phyloP scores from a whole-genome alignment of 441 rosid genomes.

The Gossypium aridum region DNA sequence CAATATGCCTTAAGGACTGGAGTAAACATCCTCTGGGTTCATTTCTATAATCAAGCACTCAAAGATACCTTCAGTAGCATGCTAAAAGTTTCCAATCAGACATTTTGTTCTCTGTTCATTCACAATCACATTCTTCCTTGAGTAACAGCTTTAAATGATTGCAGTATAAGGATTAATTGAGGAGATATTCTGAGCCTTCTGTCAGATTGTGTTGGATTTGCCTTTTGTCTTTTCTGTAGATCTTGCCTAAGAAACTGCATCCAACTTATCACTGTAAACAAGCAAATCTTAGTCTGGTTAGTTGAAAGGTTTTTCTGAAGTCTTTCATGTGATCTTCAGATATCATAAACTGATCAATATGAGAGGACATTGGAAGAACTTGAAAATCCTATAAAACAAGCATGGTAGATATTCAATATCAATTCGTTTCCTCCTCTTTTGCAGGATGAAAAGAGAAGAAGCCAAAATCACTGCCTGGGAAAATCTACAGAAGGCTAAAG shows the following conservation, averaged over 20 bases:
- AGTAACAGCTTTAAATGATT: background rate
- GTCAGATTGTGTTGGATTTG: background rate
- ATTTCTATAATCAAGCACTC: background rate
- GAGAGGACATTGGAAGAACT: background rate
- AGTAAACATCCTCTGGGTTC: background rate
- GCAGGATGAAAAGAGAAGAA: conserved; percentile 75
- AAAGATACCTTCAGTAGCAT: background rate
- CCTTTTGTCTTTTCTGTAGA: background rate
- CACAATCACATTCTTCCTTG: background rate
- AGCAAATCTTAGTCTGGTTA: background rate
- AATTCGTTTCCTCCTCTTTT: conserved; percentile 8
- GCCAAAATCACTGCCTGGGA: conserved; percentile 91
- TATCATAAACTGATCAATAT: background rate
- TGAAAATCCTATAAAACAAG: background rate
- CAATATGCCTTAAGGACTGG: background rate
- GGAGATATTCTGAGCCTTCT: background rate
- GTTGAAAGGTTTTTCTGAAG: background rate
- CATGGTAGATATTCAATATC: background rate
- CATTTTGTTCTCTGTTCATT: background rate
- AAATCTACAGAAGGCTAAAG: conserved; percentile 92
- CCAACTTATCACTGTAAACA: background rate
- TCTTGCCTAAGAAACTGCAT: conserved; percentile 4
- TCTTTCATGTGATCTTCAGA: background rate
- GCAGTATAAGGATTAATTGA: background rate
- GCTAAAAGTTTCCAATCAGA: background rate